Evolutionary conservation across 306 rosid species (phyloP).

Genomic region (Mimosa pudica): DNA sequence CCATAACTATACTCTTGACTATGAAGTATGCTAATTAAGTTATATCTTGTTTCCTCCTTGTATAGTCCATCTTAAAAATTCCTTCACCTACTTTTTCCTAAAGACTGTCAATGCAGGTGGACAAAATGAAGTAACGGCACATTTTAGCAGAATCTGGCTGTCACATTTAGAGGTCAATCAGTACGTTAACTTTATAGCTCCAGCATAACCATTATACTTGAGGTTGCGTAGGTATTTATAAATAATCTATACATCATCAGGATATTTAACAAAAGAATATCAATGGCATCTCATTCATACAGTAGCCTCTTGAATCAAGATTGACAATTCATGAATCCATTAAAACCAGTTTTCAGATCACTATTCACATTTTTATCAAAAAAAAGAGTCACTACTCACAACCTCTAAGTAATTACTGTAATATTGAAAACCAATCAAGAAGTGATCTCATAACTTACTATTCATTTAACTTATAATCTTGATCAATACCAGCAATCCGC

Average conservation of each 20-base stretch:
- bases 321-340: background rate
- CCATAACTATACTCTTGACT: background rate
- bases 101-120: background rate
- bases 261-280: conserved; percentile 12
- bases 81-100: background rate
- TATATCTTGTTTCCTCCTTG: background rate
- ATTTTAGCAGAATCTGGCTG: background rate
- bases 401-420: background rate
- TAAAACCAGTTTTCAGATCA: conserved; percentile 3
- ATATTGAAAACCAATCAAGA: background rate
- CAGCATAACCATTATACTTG: background rate
- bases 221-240: background rate
- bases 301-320: background rate
- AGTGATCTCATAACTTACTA: background rate
- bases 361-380: background rate
- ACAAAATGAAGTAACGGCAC: background rate
- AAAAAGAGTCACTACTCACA: background rate
- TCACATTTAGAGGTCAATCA: background rate
- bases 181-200: background rate
- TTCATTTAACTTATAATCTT: conserved; percentile 17
- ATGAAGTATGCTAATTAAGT: background rate
- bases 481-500: conserved; percentile 91
- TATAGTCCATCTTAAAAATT: background rate
- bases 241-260: background rate
- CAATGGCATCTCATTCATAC: background rate